A percentile compares a stretch with the other conserved stretches of the same genome.
Evolutionary conservation across 2,329 filamentous ascomycete genomes (phyloP).

Genomic region (Mycosphaerelloides madeirae): DNA sequence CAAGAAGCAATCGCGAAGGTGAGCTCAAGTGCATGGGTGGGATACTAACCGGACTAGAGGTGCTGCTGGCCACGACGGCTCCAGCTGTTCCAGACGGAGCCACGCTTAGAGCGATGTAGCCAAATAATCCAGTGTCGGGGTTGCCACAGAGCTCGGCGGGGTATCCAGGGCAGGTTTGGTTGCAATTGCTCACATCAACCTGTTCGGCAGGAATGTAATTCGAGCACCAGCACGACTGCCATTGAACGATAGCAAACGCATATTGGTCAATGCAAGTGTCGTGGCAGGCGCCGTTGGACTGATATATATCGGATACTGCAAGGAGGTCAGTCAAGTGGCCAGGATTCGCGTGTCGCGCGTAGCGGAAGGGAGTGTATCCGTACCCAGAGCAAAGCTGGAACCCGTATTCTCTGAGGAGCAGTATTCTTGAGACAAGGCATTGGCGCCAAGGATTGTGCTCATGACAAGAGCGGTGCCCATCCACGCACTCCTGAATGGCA

Average conservation of each 20-base stretch:
- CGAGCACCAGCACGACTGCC: constrained; percentile 67
- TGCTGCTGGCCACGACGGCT: constrained; percentile 22
- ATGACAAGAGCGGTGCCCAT: constrained; percentile 13
- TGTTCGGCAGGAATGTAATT: constrained; percentile 56
- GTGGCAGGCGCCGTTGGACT: constrained; percentile 66
- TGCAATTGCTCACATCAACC: constrained; percentile 47
- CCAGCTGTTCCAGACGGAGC: constrained; percentile 56
- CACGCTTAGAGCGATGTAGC: constrained; percentile 57
- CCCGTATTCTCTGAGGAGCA: constrained; percentile 45
- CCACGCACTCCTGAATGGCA: constrained; percentile 20
- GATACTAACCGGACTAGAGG: constrained; percentile 24
- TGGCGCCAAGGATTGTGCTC: constrained; percentile 9
- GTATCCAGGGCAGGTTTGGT: constrained; percentile 62
- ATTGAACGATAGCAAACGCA: constrained; percentile 66
- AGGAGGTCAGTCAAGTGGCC: constrained; percentile 9
- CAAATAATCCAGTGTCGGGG: constrained; percentile 49
- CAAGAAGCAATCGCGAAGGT: no score
- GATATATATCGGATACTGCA: constrained; percentile 38
- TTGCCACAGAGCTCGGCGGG: constrained; percentile 63
- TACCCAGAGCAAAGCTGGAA: constrained; percentile 33
- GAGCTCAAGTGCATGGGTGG: background rate
- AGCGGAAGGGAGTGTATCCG: constrained; percentile 14
- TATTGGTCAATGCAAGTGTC: constrained; percentile 54
- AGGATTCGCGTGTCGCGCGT: constrained; percentile 5
- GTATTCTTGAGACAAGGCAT: constrained; percentile 34